These are phyloP conservation scores for Alternaria ethzedia DNA, from an alignment of 2,329 filamentous ascomycete genomes.

Conservation along the genomic window DNA sequence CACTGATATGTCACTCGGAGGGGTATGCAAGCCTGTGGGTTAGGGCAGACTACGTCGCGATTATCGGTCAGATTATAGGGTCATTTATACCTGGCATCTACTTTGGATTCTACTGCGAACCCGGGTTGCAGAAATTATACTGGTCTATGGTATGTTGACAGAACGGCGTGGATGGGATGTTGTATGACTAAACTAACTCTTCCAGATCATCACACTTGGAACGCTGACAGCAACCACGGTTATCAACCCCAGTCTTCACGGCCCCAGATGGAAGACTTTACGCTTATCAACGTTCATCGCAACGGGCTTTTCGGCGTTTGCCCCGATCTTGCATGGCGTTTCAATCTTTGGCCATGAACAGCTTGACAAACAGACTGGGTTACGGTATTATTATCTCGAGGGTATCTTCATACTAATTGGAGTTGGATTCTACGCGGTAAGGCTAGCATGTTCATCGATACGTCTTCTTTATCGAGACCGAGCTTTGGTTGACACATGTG, in stretches of 20 bases:
- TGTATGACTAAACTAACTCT: not conserved
- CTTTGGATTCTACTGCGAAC: slow-evolving; percentile 56
- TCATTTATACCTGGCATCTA: slow-evolving; percentile 82
- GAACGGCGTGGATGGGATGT: rapidly evolving
- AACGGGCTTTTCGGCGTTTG: slow-evolving; percentile 81
- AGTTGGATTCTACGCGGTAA: slow-evolving; percentile 75
- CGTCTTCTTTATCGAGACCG: slow-evolving; percentile 56
- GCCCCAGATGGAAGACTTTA: slow-evolving; percentile 80
- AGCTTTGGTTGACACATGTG: slow-evolving; percentile 72
- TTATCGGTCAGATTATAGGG: slow-evolving; percentile 85
- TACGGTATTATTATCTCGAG: slow-evolving; percentile 44
- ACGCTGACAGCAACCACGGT: slow-evolving; percentile 77
- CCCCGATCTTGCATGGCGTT: slow-evolving; percentile 78
- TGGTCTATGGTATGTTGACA: slow-evolving; percentile 44
- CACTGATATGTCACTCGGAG: slow-evolving; percentile 80
- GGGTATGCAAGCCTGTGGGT: slow-evolving; percentile 79
- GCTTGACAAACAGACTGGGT: slow-evolving; percentile 64
- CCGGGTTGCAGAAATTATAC: slow-evolving; percentile 44
- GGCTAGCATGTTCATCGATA: slow-evolving; percentile 71
- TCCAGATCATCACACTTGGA: slow-evolving; percentile 50
- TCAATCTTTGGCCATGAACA: slow-evolving; percentile 67
- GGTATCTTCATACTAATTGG: slow-evolving; percentile 63
- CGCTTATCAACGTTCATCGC: slow-evolving; percentile 85
- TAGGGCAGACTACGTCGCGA: slow-evolving; percentile 89
- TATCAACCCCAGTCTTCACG: slow-evolving; percentile 81